These are phyloP conservation scores for Acacia pycnantha DNA, from an alignment of 331 rosid genomes.

Conservation along the genomic window DNA sequence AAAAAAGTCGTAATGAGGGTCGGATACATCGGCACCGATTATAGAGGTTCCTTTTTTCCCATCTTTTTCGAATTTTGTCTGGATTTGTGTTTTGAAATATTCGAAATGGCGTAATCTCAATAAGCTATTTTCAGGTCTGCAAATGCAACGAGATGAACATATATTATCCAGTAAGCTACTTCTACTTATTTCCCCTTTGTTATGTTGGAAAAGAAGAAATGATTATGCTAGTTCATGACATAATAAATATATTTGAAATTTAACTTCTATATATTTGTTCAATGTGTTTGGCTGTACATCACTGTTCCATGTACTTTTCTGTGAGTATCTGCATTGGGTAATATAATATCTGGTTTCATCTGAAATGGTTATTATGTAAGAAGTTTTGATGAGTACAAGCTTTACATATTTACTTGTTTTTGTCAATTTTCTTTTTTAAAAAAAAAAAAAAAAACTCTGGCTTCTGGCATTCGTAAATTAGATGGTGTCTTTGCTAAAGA, in stretches of 20 bases:
- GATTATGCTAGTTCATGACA: background rate
- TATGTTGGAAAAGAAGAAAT: background rate
- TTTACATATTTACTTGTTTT: too few relatives aligned
- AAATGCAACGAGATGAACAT: constrained; percentile 73
- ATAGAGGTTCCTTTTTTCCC: constrained; percentile 30
- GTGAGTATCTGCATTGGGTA: background rate
- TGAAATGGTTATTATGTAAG: background rate
- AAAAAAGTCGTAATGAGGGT: constrained; percentile 46
- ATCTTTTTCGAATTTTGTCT: background rate
- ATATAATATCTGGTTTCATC: background rate
- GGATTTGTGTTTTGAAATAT: background rate
- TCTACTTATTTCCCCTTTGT: background rate
- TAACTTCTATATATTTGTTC: background rate
- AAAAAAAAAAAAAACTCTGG: background rate
- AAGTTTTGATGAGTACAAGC: too few relatives aligned
- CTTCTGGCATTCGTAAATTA: constrained; percentile 24
- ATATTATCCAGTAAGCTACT: constrained; percentile 57
- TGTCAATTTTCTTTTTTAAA: too few relatives aligned
- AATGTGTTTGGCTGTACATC: background rate
- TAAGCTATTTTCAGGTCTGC: constrained; percentile 53
- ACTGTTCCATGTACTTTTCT: background rate
- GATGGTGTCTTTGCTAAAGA: constrained; percentile 44
- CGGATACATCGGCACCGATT: constrained; percentile 46
- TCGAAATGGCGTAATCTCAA: background rate
- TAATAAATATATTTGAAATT: background rate